Conservation (phyloP, 2,329 filamentous ascomycete species). For the Emericellopsis cladophorae region DNA sequence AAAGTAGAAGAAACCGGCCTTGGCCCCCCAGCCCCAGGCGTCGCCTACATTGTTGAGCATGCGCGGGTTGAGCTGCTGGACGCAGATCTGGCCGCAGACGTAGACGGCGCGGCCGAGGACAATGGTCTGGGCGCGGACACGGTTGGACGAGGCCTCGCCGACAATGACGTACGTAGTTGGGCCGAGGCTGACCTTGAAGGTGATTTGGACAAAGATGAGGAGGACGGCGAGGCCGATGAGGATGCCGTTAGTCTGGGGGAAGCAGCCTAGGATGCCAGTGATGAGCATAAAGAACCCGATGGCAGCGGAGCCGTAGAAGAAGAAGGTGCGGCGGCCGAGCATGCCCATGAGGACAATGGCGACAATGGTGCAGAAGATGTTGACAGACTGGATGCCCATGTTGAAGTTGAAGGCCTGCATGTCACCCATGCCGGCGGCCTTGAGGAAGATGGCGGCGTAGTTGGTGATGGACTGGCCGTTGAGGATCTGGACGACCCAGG, state of each 20-base stretch:
- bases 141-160: slow-evolving; percentile 27
- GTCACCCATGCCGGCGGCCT: slow-evolving; percentile 31
- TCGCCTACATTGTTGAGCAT: slow-evolving; percentile 14
- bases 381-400: slow-evolving; percentile 34
- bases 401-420: slow-evolving; percentile 28
- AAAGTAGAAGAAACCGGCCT: slow-evolving; percentile 19
- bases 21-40: slow-evolving; percentile 21
- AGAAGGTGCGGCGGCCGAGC: slow-evolving; percentile 25
- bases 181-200: slow-evolving; percentile 30
- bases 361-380: slow-evolving; percentile 23
- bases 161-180: slow-evolving; percentile 30
- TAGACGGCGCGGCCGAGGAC: slow-evolving; percentile 27
- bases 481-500: slow-evolving; percentile 17
- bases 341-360: slow-evolving; percentile 24
- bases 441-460: slow-evolving; percentile 38
- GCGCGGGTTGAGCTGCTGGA: slow-evolving; percentile 22
- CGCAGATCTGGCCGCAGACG: slow-evolving; percentile 23
- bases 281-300: slow-evolving; percentile 27
- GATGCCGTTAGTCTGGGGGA: slow-evolving; percentile 14
- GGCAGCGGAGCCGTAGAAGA: slow-evolving; percentile 24
- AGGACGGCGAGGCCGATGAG: slow-evolving; percentile 17
- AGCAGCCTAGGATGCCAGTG: slow-evolving; percentile 22
- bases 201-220: slow-evolving; percentile 24
- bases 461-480: slow-evolving; percentile 34
- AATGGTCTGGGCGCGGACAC: slow-evolving; percentile 29